Percentiles rank a stretch among this genome's conserved stretches.
These are phyloP conservation scores for Phaeomoniella chlamydospora DNA, from an alignment of 2,329 filamentous ascomycete species.

Conservation along the genomic window DNA sequence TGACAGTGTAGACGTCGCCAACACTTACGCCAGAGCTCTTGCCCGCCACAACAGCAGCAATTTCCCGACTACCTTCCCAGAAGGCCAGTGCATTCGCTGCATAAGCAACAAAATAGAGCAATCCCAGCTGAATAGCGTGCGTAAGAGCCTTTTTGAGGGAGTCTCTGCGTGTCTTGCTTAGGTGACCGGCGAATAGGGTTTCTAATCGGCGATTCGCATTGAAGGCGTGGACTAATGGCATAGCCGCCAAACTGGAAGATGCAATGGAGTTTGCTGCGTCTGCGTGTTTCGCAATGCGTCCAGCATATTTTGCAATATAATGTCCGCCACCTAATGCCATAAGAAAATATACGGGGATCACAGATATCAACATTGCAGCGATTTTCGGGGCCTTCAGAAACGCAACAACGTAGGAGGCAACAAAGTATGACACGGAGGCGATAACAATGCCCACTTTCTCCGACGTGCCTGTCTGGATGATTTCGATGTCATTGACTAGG, in stretches of 20 bases:
- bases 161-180: conserved; percentile 34
- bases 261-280: conserved; percentile 48
- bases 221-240: conserved; percentile 50
- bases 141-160: conserved; percentile 45
- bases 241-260: conserved; percentile 45
- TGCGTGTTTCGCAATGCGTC: conserved; percentile 36
- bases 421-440: conserved; percentile 48
- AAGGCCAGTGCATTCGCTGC: conserved; percentile 53
- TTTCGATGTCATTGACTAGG: conserved; percentile 51
- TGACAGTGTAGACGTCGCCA: conserved; percentile 19
- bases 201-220: conserved; percentile 43
- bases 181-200: conserved; percentile 39
- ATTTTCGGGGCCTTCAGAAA: conserved; percentile 50
- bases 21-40: conserved; percentile 5
- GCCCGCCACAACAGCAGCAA: conserved; percentile 23
- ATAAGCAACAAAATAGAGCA: conserved; percentile 54
- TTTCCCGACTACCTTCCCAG: conserved; percentile 48
- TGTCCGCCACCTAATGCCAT: conserved; percentile 42
- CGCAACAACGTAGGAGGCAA: conserved; percentile 52
- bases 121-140: conserved; percentile 43
- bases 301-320: conserved; percentile 36
- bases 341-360: conserved; percentile 48
- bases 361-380: conserved; percentile 48
- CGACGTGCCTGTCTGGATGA: conserved; percentile 52
- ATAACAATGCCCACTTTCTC: conserved; percentile 57